Conservation (phyloP, 495 filamentous ascomycete genomes). For the Penicillium riverlandense region DNA sequence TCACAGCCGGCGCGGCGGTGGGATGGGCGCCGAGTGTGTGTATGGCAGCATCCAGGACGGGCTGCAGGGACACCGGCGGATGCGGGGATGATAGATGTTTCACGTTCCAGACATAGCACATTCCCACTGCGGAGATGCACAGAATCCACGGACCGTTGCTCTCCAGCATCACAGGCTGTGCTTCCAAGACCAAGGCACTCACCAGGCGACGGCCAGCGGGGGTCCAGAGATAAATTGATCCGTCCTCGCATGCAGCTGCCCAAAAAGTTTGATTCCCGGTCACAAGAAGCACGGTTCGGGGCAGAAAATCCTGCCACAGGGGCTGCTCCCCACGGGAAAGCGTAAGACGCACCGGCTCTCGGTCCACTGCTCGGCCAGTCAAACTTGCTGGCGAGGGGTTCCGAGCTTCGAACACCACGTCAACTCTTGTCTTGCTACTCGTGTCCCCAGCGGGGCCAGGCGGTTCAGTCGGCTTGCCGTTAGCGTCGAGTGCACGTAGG, state of each 20-base stretch:
- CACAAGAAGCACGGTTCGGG: conserved; percentile 70
- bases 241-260: conserved; percentile 90
- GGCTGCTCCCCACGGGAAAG: conserved; percentile 75
- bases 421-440: conserved; percentile 50
- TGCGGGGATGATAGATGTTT: conserved; percentile 77
- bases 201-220: conserved; percentile 83
- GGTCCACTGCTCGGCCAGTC: conserved; percentile 50
- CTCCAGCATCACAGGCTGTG: conserved; percentile 89
- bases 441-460: conserved; percentile 46
- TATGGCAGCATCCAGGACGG: conserved; percentile 80
- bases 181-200: conserved; percentile 78
- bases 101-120: conserved; percentile 92
- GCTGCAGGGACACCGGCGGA: conserved; percentile 83
- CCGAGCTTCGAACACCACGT: conserved; percentile 62
- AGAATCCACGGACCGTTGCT: conserved; percentile 83
- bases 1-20: conserved; percentile 68
- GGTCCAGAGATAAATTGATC: conserved; percentile 87
- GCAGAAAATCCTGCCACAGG: conserved; percentile 91
- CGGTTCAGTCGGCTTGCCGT: conserved; percentile 38
- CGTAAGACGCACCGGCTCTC: conserved; percentile 76
- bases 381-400: conserved; percentile 56
- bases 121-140: conserved; percentile 78
- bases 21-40: conserved; percentile 61
- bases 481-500: conserved; percentile 43
- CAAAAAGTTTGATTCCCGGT: conserved; percentile 88